A percentile compares a stretch with the other conserved stretches of the same genome.
These are phyloP conservation scores for Chlorencoelia australis DNA, from an alignment of 2,329 filamentous ascomycete genomes.

Conservation along the genomic window DNA sequence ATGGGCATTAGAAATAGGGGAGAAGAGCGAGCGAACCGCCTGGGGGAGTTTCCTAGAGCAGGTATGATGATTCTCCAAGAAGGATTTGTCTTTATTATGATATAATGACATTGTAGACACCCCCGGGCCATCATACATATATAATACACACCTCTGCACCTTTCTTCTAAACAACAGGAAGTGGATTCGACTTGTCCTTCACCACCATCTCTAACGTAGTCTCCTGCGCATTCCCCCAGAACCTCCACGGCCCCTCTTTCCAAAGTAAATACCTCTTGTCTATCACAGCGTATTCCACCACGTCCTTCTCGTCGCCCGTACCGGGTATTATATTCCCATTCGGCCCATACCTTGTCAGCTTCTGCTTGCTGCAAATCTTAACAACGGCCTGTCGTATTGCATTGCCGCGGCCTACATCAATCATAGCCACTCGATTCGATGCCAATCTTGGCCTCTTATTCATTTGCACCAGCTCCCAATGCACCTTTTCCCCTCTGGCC, in stretches of 20 bases:
- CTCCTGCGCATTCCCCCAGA: slow-evolving; percentile 54
- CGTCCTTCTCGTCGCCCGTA: slow-evolving; percentile 40
- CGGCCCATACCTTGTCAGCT: slow-evolving; percentile 31
- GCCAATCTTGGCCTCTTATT: slow-evolving; percentile 29
- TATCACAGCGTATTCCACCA: slow-evolving; percentile 56
- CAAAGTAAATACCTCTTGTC: slow-evolving; percentile 37
- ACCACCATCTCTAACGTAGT: slow-evolving; percentile 33
- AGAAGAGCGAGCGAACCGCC: no score
- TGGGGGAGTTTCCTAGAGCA: no score
- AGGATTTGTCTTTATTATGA: no score
- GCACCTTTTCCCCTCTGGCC: slow-evolving; percentile 32
- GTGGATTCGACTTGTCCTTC: no score
- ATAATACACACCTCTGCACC: neutral
- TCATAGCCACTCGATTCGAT: slow-evolving; percentile 41
- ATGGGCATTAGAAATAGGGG: no score
- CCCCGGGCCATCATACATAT: no score
- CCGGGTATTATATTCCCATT: slow-evolving; percentile 33
- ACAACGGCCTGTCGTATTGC: slow-evolving; percentile 51
- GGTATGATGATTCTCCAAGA: no score
- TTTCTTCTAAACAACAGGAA: no score
- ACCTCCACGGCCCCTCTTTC: slow-evolving; percentile 43
- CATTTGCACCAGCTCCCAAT: slow-evolving; percentile 47
- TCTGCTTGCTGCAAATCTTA: slow-evolving; percentile 46
- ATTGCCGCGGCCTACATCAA: slow-evolving; percentile 33
- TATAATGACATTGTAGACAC: no score